Evolutionary conservation across 2,329 filamentous ascomycete genomes (phyloP), one percentile per base, ranked within the genome.

Genomic region (Cladophialophora exuberans): DNA sequence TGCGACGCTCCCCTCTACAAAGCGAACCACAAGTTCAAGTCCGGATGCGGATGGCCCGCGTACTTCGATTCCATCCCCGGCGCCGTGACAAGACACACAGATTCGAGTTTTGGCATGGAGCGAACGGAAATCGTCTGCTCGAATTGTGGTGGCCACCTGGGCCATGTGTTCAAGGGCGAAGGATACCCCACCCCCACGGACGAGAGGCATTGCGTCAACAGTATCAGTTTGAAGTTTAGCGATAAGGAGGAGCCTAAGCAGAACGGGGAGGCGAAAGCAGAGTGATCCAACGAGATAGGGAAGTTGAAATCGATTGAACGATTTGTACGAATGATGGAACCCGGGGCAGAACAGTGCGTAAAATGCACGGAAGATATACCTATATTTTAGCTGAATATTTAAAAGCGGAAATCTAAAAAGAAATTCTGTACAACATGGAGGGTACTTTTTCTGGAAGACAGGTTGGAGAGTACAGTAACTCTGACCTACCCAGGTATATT

Each of bases 171-270:
- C 72, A 93, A 94, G 78, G 90, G 90, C 10, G 90, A 96, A 73
- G 87, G 89, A 17, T 93, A 86, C 68, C 68, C 79, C 6, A 95
- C 88, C 18, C 91, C 94, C 4, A 97, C 92, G 17, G 88, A 99
- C 71, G 94, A 99, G 83, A 82, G 94, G 59, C 94, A 99, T 76
- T 99, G 94, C 69, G 94, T 99, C 55, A 99, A 97, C 70, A 94
- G 90, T 67, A 76, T 97, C 49, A 95, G 89, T 70, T 77, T 97
- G 73, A 94, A 85, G 65, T 97, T 99, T 69, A 52, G 56, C 36
- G 81, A 78, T 1, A 77, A 89, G 44, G 86, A 89, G 64, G 74
- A 77, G 7, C 20, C 36, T 28, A 44, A 50, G 42, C 28, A 26
- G n/a, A 62, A 62, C 20, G 57, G 53, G 13, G 46, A 61, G 38